Percentiles rank a stretch among this genome's conserved stretches.
These are phyloP conservation scores for Russula sp. DNA, from an alignment of 768 basidiomycete species.

Conservation along the genomic window DNA sequence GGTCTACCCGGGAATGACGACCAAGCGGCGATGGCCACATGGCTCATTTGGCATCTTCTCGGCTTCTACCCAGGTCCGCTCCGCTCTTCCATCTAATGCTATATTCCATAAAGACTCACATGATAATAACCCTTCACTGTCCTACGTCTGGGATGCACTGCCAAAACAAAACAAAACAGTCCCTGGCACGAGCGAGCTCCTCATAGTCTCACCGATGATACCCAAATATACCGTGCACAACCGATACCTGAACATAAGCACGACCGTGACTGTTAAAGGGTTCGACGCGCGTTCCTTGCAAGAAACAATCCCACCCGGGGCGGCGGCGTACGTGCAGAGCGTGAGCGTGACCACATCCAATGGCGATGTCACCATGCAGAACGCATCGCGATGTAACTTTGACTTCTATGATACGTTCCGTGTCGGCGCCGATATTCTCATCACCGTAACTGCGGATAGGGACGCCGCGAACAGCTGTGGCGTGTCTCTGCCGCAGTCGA, in stretches of 20 bases:
- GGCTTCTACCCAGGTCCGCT: conserved; percentile 60
- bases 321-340: conserved; percentile 46
- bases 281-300: conserved; percentile 49
- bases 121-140: too few species aligned
- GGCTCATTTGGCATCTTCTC: conserved; percentile 61
- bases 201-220: conserved; percentile 63
- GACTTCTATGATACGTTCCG: conserved; percentile 71
- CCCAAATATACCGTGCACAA: conserved; percentile 54
- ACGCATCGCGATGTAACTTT: conserved; percentile 54
- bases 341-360: conserved; percentile 42
- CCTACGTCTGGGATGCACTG: too few species aligned
- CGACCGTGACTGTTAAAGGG: conserved; percentile 57
- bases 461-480: conserved; percentile 50
- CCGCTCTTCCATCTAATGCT: neutral
- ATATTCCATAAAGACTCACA: too few species aligned
- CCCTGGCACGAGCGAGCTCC: conserved; percentile 50
- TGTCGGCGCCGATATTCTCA: conserved; percentile 59
- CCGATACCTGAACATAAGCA: conserved; percentile 45
- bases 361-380: conserved; percentile 46
- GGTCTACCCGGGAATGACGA: conserved; percentile 71
- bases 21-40: conserved; percentile 65
- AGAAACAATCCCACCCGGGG: too few species aligned
- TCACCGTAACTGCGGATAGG: conserved; percentile 61
- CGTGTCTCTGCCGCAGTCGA: conserved; percentile 57
- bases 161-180: too few species aligned